These are phyloP conservation scores for Xerocomus brunneocitrinus DNA, from an alignment of 768 basidiomycete species.

Conservation along the genomic window DNA sequence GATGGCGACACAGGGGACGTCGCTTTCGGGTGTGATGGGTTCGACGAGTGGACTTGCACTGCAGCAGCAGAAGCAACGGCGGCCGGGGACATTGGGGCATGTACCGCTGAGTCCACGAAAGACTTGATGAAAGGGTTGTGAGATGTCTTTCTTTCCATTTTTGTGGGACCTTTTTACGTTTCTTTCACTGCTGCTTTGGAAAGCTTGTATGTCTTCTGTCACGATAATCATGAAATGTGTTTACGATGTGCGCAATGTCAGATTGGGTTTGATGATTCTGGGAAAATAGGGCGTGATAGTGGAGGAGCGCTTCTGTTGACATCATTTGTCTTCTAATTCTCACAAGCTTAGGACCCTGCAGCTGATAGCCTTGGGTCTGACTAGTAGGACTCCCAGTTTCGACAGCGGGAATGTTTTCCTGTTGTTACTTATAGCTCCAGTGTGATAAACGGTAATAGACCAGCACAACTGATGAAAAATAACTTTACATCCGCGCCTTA, in stretches of 20 bases:
- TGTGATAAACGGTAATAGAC: not conserved
- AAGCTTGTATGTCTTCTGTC: not conserved
- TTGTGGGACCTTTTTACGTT: not conserved
- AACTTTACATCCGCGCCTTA: slow-evolving; percentile 29
- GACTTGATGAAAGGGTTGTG: slow-evolving; percentile 1
- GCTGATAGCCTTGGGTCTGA: not conserved
- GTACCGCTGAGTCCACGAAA: slow-evolving; percentile 36
- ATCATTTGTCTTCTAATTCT: not conserved
- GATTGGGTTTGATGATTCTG: not conserved
- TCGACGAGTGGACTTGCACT: slow-evolving; percentile 19
- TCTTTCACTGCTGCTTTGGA: not conserved
- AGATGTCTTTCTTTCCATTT: not conserved
- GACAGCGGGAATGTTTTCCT: not conserved
- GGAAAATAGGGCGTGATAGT: not conserved
- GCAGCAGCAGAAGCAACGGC: slow-evolving; percentile 37
- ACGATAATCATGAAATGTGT: not conserved
- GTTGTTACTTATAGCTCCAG: slow-evolving; percentile 1
- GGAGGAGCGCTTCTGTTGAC: not conserved
- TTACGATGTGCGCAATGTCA: not conserved
- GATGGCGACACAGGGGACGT: slow-evolving; percentile 34
- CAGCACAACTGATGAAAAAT: not conserved
- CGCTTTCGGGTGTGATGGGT: slow-evolving; percentile 20
- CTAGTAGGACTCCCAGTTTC: not conserved
- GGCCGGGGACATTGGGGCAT: slow-evolving; percentile 29
- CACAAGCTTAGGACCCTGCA: not conserved